phyloP scores from a whole-genome alignment of 2,329 filamentous ascomycete genomes.

The Fusarium xyrophilum region DNA sequence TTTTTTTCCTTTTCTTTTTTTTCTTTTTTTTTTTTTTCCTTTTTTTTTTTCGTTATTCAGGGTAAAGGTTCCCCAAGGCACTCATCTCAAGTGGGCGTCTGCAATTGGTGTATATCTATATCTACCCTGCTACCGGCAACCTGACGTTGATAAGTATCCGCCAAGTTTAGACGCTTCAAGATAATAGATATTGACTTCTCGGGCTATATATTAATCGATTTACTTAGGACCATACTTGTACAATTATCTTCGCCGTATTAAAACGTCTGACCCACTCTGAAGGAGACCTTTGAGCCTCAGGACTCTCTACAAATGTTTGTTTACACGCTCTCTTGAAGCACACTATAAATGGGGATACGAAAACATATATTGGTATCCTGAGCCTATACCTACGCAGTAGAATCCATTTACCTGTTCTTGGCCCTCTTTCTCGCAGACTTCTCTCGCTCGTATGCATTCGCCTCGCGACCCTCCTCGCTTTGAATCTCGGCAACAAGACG shows the following conservation, averaged over 20 bases:
- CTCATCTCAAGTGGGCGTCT: not conserved
- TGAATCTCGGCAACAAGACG: slow-evolving; percentile 93
- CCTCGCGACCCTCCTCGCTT: slow-evolving; percentile 85
- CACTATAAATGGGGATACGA: slow-evolving; percentile 9
- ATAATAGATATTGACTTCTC: not conserved
- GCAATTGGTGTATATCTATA: not conserved
- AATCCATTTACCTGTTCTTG: slow-evolving; percentile 52
- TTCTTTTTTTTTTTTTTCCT: too few relatives aligned
- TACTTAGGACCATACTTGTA: not conserved
- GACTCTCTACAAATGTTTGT: not conserved
- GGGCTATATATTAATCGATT: not conserved
- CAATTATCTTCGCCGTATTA: not conserved
- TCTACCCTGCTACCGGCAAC: not conserved
- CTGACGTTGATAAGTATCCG: not conserved
- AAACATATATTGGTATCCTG: slow-evolving; percentile 36
- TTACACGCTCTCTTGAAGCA: not conserved
- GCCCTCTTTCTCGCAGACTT: slow-evolving; percentile 75
- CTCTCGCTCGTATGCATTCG: slow-evolving; percentile 89
- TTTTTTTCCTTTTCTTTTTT: too few relatives aligned
- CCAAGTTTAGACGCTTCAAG: not conserved
- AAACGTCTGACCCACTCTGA: not conserved
- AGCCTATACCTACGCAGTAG: slow-evolving; percentile 9
- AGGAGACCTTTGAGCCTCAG: not conserved
- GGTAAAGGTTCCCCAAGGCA: not conserved
- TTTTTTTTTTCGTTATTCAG: not conserved